phyloP scores from a whole-genome alignment of 441 rosid species.

The Codiaeum variegatum region DNA sequence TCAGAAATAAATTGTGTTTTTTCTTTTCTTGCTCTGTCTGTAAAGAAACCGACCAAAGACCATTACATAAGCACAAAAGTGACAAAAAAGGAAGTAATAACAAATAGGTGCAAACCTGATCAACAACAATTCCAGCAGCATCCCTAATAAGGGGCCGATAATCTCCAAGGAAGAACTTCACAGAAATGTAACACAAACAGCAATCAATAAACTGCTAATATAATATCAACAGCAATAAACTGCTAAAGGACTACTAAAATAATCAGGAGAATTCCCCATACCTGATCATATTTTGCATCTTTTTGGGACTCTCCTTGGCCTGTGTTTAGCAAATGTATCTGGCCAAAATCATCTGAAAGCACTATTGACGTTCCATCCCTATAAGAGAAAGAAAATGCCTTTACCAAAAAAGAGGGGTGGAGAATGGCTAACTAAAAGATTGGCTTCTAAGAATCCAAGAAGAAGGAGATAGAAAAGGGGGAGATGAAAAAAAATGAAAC shows the following conservation, averaged over 20 bases:
- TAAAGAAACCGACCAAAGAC: background rate
- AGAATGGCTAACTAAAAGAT: background rate
- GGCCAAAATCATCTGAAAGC: conserved; percentile 99
- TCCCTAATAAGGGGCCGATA: conserved; percentile 90
- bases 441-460: background rate
- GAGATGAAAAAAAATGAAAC: background rate
- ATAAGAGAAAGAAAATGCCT: conserved; percentile 17
- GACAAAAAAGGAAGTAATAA: conserved; percentile 7
- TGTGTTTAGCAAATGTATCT: conserved; percentile 74
- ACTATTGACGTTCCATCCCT: conserved; percentile 99
- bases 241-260: background rate
- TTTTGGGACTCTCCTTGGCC: conserved; percentile 97
- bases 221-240: conserved; percentile 15
- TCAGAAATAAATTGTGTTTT: background rate
- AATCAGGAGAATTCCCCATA: conserved; percentile 16
- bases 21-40: too few species aligned
- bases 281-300: conserved; percentile 99
- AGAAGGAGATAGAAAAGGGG: background rate
- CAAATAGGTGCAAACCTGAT: conserved; percentile 61
- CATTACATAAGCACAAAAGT: background rate
- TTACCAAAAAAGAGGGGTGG: background rate
- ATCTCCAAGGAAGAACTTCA: conserved; percentile 97
- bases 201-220: conserved; percentile 15
- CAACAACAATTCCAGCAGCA: conserved; percentile 71
- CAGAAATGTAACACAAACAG: conserved; percentile 22